Conservation (phyloP, 2,329 filamentous ascomycete species). For the Gnomoniopsis sp. region DNA sequence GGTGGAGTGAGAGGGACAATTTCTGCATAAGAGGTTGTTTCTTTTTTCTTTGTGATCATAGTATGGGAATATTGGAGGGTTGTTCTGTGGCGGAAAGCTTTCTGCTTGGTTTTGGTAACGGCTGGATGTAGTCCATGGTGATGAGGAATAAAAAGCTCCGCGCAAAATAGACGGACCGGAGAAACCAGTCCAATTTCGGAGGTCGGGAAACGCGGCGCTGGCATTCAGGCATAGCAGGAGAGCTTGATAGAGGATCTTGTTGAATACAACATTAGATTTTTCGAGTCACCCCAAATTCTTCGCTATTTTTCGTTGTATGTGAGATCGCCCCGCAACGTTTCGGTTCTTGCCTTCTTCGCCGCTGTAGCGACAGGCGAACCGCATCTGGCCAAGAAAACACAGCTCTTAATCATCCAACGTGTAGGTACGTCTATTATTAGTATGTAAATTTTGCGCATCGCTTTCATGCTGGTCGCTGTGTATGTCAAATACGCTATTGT, state of each 20-base stretch:
- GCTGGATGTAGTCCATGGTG: no score
- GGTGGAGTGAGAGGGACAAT: slow-evolving; percentile 69
- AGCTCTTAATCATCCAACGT: neutral
- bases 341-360: no score
- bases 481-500: neutral
- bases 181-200: no score
- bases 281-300: neutral
- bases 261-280: neutral
- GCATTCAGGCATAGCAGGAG: slow-evolving; percentile 13
- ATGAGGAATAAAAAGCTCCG: neutral
- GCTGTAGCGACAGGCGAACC: no score
- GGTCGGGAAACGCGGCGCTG: neutral
- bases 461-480: neutral
- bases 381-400: neutral
- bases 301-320: neutral
- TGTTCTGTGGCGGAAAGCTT: neutral
- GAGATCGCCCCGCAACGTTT: neutral
- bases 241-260: slow-evolving; percentile 9
- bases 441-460: neutral
- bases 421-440: neutral
- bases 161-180: neutral
- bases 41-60: no score
- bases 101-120: no score
- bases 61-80: neutral
- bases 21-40: slow-evolving; percentile 22